phyloP scores from a whole-genome alignment of 2,329 filamentous ascomycete species.

The Leptographium flavum region DNA sequence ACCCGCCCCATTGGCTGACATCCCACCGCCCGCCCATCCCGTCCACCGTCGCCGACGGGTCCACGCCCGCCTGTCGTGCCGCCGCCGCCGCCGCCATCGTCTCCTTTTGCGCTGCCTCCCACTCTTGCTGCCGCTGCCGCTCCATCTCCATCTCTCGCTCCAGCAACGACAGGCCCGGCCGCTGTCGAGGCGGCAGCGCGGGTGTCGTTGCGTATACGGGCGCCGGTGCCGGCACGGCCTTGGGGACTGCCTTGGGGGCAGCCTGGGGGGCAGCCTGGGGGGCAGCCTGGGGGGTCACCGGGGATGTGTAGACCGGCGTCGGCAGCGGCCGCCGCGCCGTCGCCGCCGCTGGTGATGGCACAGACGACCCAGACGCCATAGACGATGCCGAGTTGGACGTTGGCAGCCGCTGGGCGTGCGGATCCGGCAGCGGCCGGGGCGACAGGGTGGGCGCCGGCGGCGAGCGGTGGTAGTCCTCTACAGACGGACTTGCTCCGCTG shows the following conservation, averaged over 20 bases:
- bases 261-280: too few relatives aligned
- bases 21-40: conserved; percentile 60
- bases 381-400: too few relatives aligned
- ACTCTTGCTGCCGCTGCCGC: conserved; percentile 60
- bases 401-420: conserved; percentile 20
- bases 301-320: too few relatives aligned
- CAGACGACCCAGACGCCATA: conserved; percentile 2
- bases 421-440: conserved; percentile 32
- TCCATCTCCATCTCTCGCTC: conserved; percentile 74
- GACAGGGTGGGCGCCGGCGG: conserved; percentile 7
- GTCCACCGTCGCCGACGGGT: conserved; percentile 39
- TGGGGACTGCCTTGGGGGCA: background rate
- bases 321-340: too few relatives aligned
- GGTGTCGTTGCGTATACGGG: background rate
- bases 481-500: conserved; percentile 2
- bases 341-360: conserved; percentile 8
- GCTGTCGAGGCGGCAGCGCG: conserved; percentile 41
- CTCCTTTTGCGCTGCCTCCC: conserved; percentile 62
- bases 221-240: background rate
- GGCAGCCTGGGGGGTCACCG: too few relatives aligned
- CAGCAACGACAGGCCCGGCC: conserved; percentile 47
- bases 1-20: conserved; percentile 61
- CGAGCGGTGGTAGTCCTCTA: background rate
- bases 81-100: conserved; percentile 42
- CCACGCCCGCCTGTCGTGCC: conserved; percentile 19